Base-by-base conservation (phyloP, 1,284 basidiomycete species). In the Vanrija sp. region DNA sequence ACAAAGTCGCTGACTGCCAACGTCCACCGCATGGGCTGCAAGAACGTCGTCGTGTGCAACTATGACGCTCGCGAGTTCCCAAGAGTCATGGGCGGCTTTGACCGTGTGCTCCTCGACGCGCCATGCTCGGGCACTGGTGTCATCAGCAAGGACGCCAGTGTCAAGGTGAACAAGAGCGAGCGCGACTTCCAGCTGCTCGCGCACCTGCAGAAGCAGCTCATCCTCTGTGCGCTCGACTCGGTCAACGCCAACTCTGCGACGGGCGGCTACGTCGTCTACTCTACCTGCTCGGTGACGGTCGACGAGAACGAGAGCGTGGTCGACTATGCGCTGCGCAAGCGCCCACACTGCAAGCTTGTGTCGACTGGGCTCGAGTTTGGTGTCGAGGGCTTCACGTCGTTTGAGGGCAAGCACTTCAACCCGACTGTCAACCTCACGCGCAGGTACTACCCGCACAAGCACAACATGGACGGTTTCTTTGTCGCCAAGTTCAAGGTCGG, bases 291-390 rank as follows among this genome's bases (percentile, higher is more conserved):
- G 7, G 92, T 99, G 44, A 97, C 89, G 4, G 89, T 97, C 3
- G 96, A 98, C 67, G 96, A 99, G 79, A 94, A 99, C 79, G 96
- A 99, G 77, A 85, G 90, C 5, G 95, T 98, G 16, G 91, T 99
- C 18, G 90, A 98, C 75, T 99, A 99, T 69, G 96, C 96, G n/a
- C 81, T 99, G 52, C 85, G 88, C 61, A 98, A 99, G 77, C 84
- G 96, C 35, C 88, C 94, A n/a, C 88, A 98, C 72, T 89, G 89
- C 63, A 88, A 87, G 75, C 85, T 99, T 41, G 93, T 98, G 46
- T 88, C 92, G 46, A 91, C 93, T 0, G 94, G 92, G 1, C 81
- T 99, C 45, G 86, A 87, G 66, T 98, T 99, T 72, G 96, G 96
- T 50, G 83, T 87, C 22, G 88, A 91, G 67, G 96, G 95, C 10